These are phyloP conservation scores for Lactarius hatsudake DNA, from an alignment of 768 basidiomycete species.

Conservation along the genomic window DNA sequence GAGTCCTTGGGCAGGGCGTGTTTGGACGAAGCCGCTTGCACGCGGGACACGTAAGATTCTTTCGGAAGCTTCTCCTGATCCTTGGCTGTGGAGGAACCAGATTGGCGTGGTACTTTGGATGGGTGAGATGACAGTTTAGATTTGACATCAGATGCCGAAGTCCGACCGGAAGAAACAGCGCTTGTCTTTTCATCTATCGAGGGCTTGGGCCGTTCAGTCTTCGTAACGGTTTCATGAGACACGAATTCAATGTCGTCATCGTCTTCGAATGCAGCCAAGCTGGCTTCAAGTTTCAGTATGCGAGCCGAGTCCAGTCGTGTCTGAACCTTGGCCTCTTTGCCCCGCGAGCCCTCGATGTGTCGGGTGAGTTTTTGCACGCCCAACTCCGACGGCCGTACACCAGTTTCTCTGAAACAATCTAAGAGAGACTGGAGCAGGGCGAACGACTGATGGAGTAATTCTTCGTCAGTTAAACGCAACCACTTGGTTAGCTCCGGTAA, in stretches of 20 bases:
- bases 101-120: conserved; percentile 20
- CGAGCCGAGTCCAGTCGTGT: conserved; percentile 59
- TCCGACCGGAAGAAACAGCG: not conserved
- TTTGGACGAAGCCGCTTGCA: conserved; percentile 36
- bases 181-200: conserved; percentile 8
- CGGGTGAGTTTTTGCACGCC: conserved; percentile 66
- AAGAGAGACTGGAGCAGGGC: conserved; percentile 77
- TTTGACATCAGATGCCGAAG: not conserved
- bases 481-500: conserved; percentile 78
- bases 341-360: conserved; percentile 58
- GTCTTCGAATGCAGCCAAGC: conserved; percentile 60
- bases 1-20: conserved; percentile 18
- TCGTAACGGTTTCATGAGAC: conserved; percentile 35
- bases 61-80: conserved; percentile 40
- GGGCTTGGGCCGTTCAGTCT: conserved; percentile 8
- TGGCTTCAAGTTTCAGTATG: conserved; percentile 61
- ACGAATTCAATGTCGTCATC: conserved; percentile 61
- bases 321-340: conserved; percentile 44
- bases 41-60: conserved; percentile 37
- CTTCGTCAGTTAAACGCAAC: conserved; percentile 90
- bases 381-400: conserved; percentile 51
- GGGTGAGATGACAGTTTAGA: conserved; percentile 6
- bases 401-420: conserved; percentile 66
- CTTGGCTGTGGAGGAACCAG: conserved; percentile 31
- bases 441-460: conserved; percentile 87